Evolutionary conservation across 1,139 yeast genomes (phyloP).

Genomic region (Protomyces gravidus): DNA sequence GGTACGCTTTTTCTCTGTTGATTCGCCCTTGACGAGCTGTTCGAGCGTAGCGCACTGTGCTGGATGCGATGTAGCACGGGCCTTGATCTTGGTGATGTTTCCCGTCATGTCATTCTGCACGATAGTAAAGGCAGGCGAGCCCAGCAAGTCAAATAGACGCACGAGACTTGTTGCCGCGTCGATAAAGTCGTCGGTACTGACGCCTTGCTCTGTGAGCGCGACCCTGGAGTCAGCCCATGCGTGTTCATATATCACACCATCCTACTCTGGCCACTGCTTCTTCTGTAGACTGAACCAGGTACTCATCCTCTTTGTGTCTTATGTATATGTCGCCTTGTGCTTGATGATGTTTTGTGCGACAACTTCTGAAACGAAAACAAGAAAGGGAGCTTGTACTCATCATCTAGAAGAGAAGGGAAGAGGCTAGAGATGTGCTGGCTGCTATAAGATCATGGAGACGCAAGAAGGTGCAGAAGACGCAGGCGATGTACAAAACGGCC

Average conservation of each 20-base stretch:
- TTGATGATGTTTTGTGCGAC: neutral
- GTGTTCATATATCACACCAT: no score
- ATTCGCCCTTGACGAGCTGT: conserved; percentile 65
- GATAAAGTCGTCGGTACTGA: conserved; percentile 69
- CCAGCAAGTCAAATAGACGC: conserved; percentile 74
- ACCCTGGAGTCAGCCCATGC: conserved; percentile 55
- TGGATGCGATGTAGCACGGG: conserved; percentile 63
- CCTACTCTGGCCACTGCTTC: conserved; percentile 11
- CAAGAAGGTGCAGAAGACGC: no score
- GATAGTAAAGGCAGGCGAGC: conserved; percentile 76
- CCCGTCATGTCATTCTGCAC: conserved; percentile 90
- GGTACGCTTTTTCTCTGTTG: conserved; percentile 59
- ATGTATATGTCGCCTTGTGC: neutral
- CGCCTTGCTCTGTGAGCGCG: conserved; percentile 56
- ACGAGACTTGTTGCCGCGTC: conserved; percentile 83
- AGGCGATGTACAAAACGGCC: no score
- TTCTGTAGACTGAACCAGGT: conserved; percentile 26
- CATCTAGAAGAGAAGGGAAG: no score
- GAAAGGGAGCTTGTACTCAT: no score
- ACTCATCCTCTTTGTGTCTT: conserved; percentile 2
- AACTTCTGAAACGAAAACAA: no score
- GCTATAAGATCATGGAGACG: no score
- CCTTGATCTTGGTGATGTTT: conserved; percentile 69
- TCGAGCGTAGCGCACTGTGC: conserved; percentile 63
- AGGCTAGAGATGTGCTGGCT: no score